These are phyloP conservation scores for Selenicereus undatus DNA, from an alignment of 148 eudicot species.

Conservation along the genomic window DNA sequence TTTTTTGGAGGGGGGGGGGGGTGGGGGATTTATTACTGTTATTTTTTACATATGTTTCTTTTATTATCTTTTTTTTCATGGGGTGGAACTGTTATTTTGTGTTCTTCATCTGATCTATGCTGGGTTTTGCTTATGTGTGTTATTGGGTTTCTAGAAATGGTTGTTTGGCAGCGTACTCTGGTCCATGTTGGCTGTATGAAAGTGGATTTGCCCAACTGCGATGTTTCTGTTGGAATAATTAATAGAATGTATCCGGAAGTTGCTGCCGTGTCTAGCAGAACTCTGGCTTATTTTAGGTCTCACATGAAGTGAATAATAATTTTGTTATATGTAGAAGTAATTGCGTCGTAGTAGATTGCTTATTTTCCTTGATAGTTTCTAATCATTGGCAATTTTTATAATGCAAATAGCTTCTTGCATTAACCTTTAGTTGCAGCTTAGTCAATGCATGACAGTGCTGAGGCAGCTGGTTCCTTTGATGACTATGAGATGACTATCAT, in stretches of 20 bases:
- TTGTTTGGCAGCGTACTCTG: background rate
- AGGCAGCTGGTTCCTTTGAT: background rate
- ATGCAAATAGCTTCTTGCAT: background rate
- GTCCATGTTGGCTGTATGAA: background rate
- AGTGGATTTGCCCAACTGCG: no score
- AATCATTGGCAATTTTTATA: background rate
- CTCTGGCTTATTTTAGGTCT: background rate
- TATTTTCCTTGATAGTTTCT: background rate
- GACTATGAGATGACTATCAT: background rate
- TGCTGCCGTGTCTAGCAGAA: background rate
- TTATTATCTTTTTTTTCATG: background rate
- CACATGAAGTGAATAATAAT: background rate
- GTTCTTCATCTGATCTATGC: background rate
- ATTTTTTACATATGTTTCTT: no score
- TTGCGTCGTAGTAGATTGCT: background rate
- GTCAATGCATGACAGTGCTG: background rate
- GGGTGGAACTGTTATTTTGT: background rate
- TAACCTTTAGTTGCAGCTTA: background rate
- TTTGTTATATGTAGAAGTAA: background rate
- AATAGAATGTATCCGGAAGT: no score
- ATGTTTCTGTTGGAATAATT: no score
- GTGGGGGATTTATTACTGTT: no score
- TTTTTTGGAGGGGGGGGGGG: background rate
- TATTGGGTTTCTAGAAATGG: no score
- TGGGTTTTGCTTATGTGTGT: slow-evolving; percentile 9